A percentile compares a stretch with the other conserved stretches of the same genome.
Evolutionary conservation across 2,329 filamentous ascomycete genomes (phyloP).

Genomic region (Cladophialophora immunda): DNA sequence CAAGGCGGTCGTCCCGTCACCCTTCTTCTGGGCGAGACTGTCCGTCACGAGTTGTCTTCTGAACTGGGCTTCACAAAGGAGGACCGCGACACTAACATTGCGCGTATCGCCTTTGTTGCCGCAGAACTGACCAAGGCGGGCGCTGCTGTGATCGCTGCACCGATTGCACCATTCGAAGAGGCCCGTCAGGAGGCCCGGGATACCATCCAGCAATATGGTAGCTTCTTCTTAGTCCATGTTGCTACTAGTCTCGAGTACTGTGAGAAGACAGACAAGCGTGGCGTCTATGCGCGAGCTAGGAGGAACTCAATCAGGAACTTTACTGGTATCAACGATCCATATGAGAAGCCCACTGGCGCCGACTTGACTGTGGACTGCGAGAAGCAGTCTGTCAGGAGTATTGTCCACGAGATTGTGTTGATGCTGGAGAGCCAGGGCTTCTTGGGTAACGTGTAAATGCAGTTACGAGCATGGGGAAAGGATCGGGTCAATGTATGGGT

Average conservation of each 20-base stretch:
- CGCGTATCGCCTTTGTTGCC: slow-evolving; percentile 94
- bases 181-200: slow-evolving; percentile 81
- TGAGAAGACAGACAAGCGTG: slow-evolving; percentile 93
- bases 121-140: slow-evolving; percentile 92
- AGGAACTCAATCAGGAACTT: slow-evolving; percentile 95
- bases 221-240: slow-evolving; percentile 95
- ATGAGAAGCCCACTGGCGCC: slow-evolving; percentile 82
- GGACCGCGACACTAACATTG: slow-evolving; percentile 94
- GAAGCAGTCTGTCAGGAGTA: slow-evolving; percentile 87
- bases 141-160: slow-evolving; percentile 93
- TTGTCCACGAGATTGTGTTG: slow-evolving; percentile 96
- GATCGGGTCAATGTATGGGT: not conserved
- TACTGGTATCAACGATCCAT: slow-evolving; percentile 97
- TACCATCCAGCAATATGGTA: slow-evolving; percentile 84
- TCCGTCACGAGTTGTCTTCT: slow-evolving; percentile 89
- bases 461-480: not conserved
- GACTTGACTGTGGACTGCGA: slow-evolving; percentile 85
- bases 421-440: slow-evolving; percentile 89
- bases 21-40: slow-evolving; percentile 92
- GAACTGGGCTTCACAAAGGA: slow-evolving; percentile 94
- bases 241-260: slow-evolving; percentile 90
- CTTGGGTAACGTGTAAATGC: slow-evolving; percentile 64
- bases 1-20: slow-evolving; percentile 95
- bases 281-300: slow-evolving; percentile 85
- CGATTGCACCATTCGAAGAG: slow-evolving; percentile 90